These are phyloP conservation scores for Microcera coccophila DNA, from an alignment of 2,329 filamentous ascomycete genomes.

Conservation along the genomic window DNA sequence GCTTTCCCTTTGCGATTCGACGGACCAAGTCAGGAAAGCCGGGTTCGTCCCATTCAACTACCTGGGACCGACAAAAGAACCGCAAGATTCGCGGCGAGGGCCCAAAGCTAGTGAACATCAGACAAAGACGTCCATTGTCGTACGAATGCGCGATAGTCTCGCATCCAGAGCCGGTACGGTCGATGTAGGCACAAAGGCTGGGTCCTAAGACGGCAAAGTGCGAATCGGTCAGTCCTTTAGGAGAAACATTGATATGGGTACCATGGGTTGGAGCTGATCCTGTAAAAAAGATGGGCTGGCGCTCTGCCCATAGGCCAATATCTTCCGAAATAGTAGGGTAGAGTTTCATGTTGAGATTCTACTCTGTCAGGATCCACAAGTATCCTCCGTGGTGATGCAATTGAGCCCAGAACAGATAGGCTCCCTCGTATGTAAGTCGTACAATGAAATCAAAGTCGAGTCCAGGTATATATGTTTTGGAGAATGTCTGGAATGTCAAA, in stretches of 20 bases:
- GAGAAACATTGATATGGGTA: constrained; percentile 70
- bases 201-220: constrained; percentile 59
- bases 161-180: constrained; percentile 69
- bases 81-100: constrained; percentile 58
- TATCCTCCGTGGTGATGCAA: constrained; percentile 1
- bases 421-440: not conserved
- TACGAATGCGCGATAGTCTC: constrained; percentile 74
- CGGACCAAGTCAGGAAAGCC: constrained; percentile 47
- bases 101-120: constrained; percentile 70
- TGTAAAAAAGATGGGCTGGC: constrained; percentile 72
- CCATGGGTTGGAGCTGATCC: constrained; percentile 66
- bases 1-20: constrained; percentile 35
- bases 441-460: not conserved
- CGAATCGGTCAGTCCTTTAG: constrained; percentile 64
- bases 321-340: constrained; percentile 52
- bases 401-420: constrained; percentile 2
- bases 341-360: constrained; percentile 58
- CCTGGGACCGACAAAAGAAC: constrained; percentile 56
- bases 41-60: constrained; percentile 57
- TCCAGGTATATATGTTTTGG: not conserved
- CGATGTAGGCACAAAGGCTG: constrained; percentile 64
- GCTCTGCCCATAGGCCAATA: constrained; percentile 59
- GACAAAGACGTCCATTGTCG: constrained; percentile 70
- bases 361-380: not conserved
- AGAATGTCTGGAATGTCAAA: not conserved